Percentiles rank a stretch among this genome's conserved stretches.
Conservation (phyloP, 805 yeast genomes). For the Starmerella apis region DNA sequence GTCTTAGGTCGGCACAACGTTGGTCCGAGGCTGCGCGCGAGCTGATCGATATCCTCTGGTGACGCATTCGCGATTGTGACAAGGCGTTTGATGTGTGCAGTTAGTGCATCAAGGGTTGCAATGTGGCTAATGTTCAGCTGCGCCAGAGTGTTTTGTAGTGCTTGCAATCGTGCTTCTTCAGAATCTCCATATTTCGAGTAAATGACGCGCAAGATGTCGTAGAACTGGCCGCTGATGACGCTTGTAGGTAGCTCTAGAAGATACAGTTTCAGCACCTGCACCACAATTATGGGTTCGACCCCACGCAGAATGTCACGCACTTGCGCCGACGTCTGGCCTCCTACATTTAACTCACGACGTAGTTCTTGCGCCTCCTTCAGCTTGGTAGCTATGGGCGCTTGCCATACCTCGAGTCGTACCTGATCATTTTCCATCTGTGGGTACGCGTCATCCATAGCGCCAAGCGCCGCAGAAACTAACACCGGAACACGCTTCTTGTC, state of each 20-base stretch:
- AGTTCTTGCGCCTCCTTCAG: slow-evolving; percentile 33
- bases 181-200: slow-evolving; percentile 42
- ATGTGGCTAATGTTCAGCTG: slow-evolving; percentile 61
- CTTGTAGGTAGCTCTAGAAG: slow-evolving; percentile 73
- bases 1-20: slow-evolving; percentile 48
- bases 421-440: slow-evolving; percentile 58
- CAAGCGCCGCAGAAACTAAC: slow-evolving; percentile 50
- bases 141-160: slow-evolving; percentile 53
- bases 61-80: slow-evolving; percentile 40
- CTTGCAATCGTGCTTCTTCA: slow-evolving; percentile 43
- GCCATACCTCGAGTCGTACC: slow-evolving; percentile 59
- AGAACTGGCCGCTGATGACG: slow-evolving; percentile 50
- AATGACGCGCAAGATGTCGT: slow-evolving; percentile 58
- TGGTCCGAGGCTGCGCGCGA: slow-evolving; percentile 57
- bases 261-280: slow-evolving; percentile 61
- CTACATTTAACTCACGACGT: slow-evolving; percentile 19
- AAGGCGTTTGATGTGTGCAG: slow-evolving; percentile 61
- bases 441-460: slow-evolving; percentile 57
- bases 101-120: slow-evolving; percentile 71
- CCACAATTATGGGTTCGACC: slow-evolving; percentile 41
- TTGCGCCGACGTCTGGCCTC: slow-evolving; percentile 13
- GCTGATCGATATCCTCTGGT: slow-evolving; percentile 29
- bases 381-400: slow-evolving; percentile 35
- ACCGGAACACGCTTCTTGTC: slow-evolving; percentile 66
- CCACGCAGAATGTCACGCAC: slow-evolving; percentile 30